Evolutionary conservation across 2,329 filamentous ascomycete genomes (phyloP), one percentile per base, ranked within the genome.

Genomic region (Aphanocladium album): DNA sequence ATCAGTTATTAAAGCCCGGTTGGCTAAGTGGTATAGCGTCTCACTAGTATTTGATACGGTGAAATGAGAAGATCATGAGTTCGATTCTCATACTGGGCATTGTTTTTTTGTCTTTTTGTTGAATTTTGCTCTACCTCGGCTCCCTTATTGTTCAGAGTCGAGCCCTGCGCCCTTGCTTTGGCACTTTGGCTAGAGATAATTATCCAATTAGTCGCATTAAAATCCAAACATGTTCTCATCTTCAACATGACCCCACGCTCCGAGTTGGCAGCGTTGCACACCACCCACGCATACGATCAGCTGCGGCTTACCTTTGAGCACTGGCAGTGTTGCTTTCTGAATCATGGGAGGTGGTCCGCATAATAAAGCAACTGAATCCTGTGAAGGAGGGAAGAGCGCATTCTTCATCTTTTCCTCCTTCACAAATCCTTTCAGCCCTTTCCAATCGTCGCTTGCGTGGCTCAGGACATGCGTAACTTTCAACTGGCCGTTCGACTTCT

Each of bases 321-420:
- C 79, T 17, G 79, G 80, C 66, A 83, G 64, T 2, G 74, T 80
- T n/a, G 76, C 77, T 65, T 79, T 80, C 66, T 79, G 74, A 55
- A 83, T 81, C 77, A 83, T 77, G 1, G 71, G 70, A 5, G 78
- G 78, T 41, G 79, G 79, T 0, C 81, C 79, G 65, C 79, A 83
- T 41, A 83, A 65, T 35, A 83, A 77, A 4, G 75, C 75, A 1
- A 76, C 76, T 25, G 68, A 76, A 3, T 70, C 70, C 41, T 78
- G 69, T 0, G 62, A 69, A 0, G 80, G 79, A 49, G 68, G 62
- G 65, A 80, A 82, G 33, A 78, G 63, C 52, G 67, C 68, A 55
- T 74, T 63, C 65, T 72, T 74, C 43, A 81, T 69, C 6, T 79
- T 69, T 1, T 76, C 72, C 23, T 63, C 72, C 64, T 77, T 71